phyloP scores from a whole-genome alignment of 2,329 filamentous ascomycete species.

The Ophiocordyceps unilateralis region DNA sequence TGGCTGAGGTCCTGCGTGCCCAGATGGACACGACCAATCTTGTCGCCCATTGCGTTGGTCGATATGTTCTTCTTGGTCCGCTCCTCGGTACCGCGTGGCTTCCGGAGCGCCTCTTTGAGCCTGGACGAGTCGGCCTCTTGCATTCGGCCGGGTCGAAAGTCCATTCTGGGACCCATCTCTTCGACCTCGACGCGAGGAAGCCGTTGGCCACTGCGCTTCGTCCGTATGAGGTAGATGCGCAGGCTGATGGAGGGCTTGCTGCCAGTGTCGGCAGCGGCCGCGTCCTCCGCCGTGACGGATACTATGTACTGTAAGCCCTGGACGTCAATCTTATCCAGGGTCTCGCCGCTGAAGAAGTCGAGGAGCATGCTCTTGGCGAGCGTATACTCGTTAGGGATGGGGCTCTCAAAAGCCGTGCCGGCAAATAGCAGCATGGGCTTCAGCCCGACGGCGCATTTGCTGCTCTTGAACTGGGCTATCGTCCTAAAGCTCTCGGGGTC shows the following conservation, averaged over 20 bases:
- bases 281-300: conserved; percentile 60
- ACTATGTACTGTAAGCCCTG: conserved; percentile 88
- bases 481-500: conserved; percentile 55
- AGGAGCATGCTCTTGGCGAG: conserved; percentile 73
- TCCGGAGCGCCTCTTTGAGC: conserved; percentile 83
- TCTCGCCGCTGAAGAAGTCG: conserved; percentile 74
- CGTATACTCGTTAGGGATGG: conserved; percentile 62
- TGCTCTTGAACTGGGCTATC: conserved; percentile 58
- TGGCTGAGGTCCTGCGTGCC: conserved; percentile 75
- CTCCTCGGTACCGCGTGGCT: conserved; percentile 57
- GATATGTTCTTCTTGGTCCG: conserved; percentile 91
- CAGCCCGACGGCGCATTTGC: conserved; percentile 61
- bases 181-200: conserved; percentile 84
- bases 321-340: conserved; percentile 72
- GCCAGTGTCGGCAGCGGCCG: conserved; percentile 19
- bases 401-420: conserved; percentile 72
- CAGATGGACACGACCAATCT: conserved; percentile 83
- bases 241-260: conserved; percentile 44
- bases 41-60: conserved; percentile 85
- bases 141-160: conserved; percentile 71
- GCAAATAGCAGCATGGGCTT: conserved; percentile 87
- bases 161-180: conserved; percentile 87
- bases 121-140: conserved; percentile 61
- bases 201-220: conserved; percentile 71
- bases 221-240: conserved; percentile 71